Conservation (phyloP, 2,329 filamentous ascomycete genomes). For the Dactylellina parvicollis region DNA sequence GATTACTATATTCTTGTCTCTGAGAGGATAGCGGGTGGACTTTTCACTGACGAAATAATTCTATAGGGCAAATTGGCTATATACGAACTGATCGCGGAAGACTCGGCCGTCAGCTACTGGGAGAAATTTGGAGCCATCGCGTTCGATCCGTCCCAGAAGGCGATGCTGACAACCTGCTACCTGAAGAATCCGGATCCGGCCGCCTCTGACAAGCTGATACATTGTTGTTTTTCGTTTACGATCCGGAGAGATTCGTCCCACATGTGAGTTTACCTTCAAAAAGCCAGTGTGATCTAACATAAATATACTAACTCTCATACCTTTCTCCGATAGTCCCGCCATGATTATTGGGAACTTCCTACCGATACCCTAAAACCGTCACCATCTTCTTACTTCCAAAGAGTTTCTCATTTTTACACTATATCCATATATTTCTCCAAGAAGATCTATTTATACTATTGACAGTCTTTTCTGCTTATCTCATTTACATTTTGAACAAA, state of each 20-base stretch:
- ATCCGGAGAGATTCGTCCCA: slow-evolving; percentile 95
- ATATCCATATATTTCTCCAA: slow-evolving; percentile 53
- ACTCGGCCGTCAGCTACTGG: slow-evolving; percentile 96
- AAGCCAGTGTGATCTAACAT: slow-evolving; percentile 1
- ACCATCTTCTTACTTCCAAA: no score
- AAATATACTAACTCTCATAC: background rate
- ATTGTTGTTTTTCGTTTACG: slow-evolving; percentile 97
- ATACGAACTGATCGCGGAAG: slow-evolving; percentile 94
- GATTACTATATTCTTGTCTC: slow-evolving; percentile 22
- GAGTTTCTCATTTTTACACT: slow-evolving; percentile 60
- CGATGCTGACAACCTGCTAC: slow-evolving; percentile 90
- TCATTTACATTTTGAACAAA: slow-evolving; percentile 12
- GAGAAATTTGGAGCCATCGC: slow-evolving; percentile 98
- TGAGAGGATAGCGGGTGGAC: no score
- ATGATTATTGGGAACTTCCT: slow-evolving; percentile 97
- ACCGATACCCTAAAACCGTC: slow-evolving; percentile 74
- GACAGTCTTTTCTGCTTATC: slow-evolving; percentile 8
- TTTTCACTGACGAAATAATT: slow-evolving; percentile 9
- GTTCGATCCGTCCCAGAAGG: slow-evolving; percentile 92
- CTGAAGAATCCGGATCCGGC: slow-evolving; percentile 81
- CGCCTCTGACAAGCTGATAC: slow-evolving; percentile 76
- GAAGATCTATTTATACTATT: slow-evolving; percentile 1
- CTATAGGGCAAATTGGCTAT: slow-evolving; percentile 87
- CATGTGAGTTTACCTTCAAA: slow-evolving; percentile 73
- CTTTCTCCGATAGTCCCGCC: slow-evolving; percentile 73